phyloP scores from a whole-genome alignment of 2,329 filamentous ascomycete genomes.

The Trichoderma sp. region DNA sequence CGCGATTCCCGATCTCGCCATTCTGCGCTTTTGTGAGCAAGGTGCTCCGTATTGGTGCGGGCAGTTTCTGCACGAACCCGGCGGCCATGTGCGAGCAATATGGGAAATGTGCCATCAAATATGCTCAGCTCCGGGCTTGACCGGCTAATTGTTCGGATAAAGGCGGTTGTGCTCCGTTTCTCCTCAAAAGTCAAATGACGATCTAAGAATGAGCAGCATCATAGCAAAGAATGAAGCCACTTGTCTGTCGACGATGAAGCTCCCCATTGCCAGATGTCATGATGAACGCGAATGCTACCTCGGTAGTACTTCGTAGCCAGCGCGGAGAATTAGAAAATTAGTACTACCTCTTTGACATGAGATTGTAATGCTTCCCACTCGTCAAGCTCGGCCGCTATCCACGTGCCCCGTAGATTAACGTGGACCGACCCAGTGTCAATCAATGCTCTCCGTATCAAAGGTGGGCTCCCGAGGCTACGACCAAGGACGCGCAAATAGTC shows the following conservation, averaged over 20 bases:
- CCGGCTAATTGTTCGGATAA: not conserved
- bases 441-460: not conserved
- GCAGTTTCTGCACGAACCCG: not conserved
- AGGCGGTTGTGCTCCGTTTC: not conserved
- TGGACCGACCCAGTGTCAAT: not conserved
- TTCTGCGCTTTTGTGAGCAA: not conserved
- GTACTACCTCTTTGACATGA: not conserved
- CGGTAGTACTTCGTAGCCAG: not conserved
- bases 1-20: slow-evolving; percentile 4
- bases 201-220: not conserved
- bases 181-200: not conserved
- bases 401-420: not conserved
- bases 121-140: not conserved
- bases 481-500: slow-evolving; percentile 1
- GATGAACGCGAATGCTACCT: not conserved
- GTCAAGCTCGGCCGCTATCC: not conserved
- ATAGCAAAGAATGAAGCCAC: not conserved
- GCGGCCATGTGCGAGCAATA: not conserved
- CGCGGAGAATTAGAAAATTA: not conserved
- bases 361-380: not conserved
- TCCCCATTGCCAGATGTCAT: not conserved
- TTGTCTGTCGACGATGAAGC: not conserved
- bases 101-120: slow-evolving; percentile 1
- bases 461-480: not conserved
- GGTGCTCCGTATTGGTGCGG: not conserved